These are phyloP conservation scores for Daucus carota DNA, from an alignment of 129 eudicot species.

Conservation along the genomic window DNA sequence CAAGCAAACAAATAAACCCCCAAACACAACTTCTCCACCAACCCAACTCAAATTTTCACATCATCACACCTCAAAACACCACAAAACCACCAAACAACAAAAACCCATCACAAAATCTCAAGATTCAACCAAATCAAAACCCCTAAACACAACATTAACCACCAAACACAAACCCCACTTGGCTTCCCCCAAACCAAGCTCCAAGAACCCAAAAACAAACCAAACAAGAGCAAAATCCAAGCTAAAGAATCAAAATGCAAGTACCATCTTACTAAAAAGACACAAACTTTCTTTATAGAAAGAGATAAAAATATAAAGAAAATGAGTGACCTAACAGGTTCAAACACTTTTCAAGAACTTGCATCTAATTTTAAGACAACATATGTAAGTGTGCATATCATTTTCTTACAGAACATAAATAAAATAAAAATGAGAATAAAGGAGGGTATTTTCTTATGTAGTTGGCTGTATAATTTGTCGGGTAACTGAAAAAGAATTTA, in stretches of 20 bases:
- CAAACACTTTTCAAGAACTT: constrained; percentile 26
- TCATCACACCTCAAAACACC: constrained; percentile 13
- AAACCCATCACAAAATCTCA: not conserved
- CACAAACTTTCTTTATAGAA: not conserved
- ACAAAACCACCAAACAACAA: not conserved
- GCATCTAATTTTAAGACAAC: constrained; percentile 1
- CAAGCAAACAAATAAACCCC: constrained; percentile 10
- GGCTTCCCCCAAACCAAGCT: constrained; percentile 23
- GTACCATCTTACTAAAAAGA: not conserved
- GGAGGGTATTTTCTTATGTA: not conserved
- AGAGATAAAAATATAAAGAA: constrained; percentile 16
- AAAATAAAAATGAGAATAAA: not conserved
- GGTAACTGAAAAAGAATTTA: not conserved
- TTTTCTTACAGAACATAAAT: not conserved
- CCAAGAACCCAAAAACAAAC: not conserved
- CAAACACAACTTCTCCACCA: constrained; percentile 23
- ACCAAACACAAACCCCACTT: constrained; percentile 29
- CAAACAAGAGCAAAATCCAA: not conserved
- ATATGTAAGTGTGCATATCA: not conserved
- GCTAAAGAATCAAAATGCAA: constrained; percentile 11
- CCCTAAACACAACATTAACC: not conserved
- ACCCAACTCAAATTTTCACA: constrained; percentile 29
- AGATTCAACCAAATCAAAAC: constrained; percentile 6
- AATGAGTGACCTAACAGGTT: constrained; percentile 22
- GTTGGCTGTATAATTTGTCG: constrained; percentile 10